Evolutionary conservation across 805 yeast species (phyloP).

Genomic region (Kluyveromyces lactis): DNA sequence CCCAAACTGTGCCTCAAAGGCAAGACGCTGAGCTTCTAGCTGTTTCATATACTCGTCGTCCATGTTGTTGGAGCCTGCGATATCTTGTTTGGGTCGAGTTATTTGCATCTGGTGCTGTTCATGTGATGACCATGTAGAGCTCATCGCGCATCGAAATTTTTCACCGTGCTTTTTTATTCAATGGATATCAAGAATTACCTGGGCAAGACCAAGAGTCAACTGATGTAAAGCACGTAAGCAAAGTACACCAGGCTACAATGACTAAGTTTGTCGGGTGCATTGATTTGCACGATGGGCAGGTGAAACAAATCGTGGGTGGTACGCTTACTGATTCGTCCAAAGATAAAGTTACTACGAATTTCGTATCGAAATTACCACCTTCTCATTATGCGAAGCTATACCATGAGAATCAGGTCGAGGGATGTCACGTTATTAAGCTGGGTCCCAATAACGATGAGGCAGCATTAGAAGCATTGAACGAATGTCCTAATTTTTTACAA

Average conservation of each 20-base stretch:
- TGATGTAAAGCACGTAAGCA: no score
- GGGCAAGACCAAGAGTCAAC: no score
- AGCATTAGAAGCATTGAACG: conserved; percentile 62
- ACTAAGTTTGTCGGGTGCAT: conserved; percentile 90
- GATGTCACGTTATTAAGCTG: conserved; percentile 90
- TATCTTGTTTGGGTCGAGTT: no score
- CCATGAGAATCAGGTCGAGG: conserved; percentile 44
- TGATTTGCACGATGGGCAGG: conserved; percentile 90
- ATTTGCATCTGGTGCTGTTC: no score
- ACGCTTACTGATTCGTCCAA: conserved; percentile 56
- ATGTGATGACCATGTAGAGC: not conserved
- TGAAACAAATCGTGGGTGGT: conserved; percentile 96
- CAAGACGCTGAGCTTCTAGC: conserved; percentile 46
- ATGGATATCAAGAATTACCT: no score
- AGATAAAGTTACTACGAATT: conserved; percentile 55
- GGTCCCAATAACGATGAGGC: conserved; percentile 80
- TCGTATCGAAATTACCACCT: conserved; percentile 67
- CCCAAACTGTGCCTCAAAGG: conserved; percentile 61
- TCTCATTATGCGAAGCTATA: conserved; percentile 70
- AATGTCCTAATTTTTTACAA: conserved; percentile 72
- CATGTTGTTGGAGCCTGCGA: not conserved
- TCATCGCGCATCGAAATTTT: conserved; percentile 3
- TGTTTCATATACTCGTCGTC: conserved; percentile 18
- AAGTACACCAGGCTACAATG: no score
- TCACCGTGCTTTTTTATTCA: not conserved